Evolutionary conservation across 129 eudicot species (phyloP).

Genomic region (Flaveria brownii): DNA sequence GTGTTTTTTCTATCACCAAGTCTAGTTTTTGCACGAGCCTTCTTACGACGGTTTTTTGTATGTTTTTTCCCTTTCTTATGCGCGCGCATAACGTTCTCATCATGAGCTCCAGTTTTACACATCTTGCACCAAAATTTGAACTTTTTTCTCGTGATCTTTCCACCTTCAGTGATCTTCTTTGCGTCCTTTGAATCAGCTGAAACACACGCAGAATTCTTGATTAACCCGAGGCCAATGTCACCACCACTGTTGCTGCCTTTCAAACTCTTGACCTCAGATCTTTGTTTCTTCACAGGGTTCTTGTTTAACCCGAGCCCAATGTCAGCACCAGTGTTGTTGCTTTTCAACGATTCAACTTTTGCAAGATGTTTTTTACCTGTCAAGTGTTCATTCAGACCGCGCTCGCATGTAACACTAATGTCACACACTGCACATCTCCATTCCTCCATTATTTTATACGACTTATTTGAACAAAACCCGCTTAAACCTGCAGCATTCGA

Average conservation of each 20-base stretch:
- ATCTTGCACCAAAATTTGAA: background rate
- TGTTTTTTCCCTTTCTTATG: background rate
- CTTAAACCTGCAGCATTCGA: background rate
- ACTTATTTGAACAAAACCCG: background rate
- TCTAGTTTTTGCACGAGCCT: background rate
- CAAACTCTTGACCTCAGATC: background rate
- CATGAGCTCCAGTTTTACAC: background rate
- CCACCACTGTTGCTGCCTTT: background rate
- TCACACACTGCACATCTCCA: slow-evolving; percentile 58
- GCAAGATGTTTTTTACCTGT: background rate
- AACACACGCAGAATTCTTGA: background rate
- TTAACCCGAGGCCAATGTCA: background rate
- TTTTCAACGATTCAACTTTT: slow-evolving; percentile 34
- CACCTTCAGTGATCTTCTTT: background rate
- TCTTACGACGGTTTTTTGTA: background rate
- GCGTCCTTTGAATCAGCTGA: background rate
- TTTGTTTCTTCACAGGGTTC: too few relatives aligned
- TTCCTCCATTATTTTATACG: slow-evolving; percentile 26
- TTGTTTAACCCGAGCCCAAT: too few relatives aligned
- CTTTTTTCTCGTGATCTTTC: background rate
- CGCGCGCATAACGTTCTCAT: background rate
- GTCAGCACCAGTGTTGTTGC: background rate
- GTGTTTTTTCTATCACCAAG: too few relatives aligned
- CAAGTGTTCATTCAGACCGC: slow-evolving; percentile 21
- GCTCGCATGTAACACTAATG: slow-evolving; percentile 46